A percentile compares a stretch with the other conserved stretches of the same genome.
Conservation (phyloP, 2,329 filamentous ascomycete genomes). For the Apiospora phragmitis region DNA sequence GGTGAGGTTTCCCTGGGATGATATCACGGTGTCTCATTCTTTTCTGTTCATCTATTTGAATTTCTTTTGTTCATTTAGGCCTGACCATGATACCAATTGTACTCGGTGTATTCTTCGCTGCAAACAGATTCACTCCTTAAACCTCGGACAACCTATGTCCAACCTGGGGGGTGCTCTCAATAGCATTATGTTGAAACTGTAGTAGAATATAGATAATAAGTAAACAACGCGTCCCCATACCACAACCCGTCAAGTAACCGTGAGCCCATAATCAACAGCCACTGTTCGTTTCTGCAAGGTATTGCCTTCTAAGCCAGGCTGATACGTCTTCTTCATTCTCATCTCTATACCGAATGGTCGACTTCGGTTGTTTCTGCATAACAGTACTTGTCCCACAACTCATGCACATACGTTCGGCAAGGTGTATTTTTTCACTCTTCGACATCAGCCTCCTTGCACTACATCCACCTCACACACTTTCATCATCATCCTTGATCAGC, state of each 20-base stretch:
- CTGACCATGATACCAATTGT: background rate
- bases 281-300: background rate
- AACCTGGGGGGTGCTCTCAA: background rate
- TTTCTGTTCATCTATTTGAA: background rate
- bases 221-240: background rate
- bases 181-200: background rate
- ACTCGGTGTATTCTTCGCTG: background rate
- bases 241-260: background rate
- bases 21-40: background rate
- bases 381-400: background rate
- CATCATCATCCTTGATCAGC: background rate
- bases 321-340: too few relatives aligned
- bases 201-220: background rate
- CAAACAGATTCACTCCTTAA: background rate
- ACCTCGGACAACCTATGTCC: background rate
- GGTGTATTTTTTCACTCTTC: background rate
- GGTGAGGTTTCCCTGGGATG: background rate
- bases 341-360: too few relatives aligned
- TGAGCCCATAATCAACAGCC: background rate
- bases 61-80: background rate
- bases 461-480: background rate
- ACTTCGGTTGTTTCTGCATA: background rate
- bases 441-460: too few relatives aligned
- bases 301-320: background rate
- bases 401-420: background rate